These are phyloP conservation scores for Dichomitus squalens DNA, from an alignment of 1,284 basidiomycete genomes.

Conservation along the genomic window DNA sequence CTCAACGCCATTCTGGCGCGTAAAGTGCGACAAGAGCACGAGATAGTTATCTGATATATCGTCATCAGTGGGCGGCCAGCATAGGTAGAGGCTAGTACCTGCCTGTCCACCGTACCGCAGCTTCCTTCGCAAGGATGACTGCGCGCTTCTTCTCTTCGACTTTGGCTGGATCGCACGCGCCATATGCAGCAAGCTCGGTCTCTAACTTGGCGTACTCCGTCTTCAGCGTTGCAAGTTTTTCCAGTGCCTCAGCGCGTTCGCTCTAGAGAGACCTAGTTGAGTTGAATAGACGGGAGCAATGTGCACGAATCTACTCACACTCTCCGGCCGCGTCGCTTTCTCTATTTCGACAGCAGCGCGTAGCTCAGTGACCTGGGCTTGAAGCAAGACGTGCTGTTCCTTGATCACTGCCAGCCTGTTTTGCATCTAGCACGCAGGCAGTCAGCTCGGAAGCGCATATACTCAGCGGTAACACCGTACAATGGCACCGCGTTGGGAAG, in stretches of 20 bases:
- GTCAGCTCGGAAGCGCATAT: background rate
- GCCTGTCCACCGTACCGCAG: constrained; percentile 87
- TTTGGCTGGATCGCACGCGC: constrained; percentile 80
- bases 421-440: constrained; percentile 48
- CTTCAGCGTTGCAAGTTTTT: constrained; percentile 51
- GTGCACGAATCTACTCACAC: constrained; percentile 45
- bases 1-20: constrained; percentile 58
- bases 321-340: constrained; percentile 60
- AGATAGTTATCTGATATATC: constrained; percentile 33
- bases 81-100: constrained; percentile 25
- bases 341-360: constrained; percentile 48
- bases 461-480: constrained; percentile 42
- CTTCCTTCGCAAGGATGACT: constrained; percentile 74
- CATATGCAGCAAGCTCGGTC: constrained; percentile 72
- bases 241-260: constrained; percentile 53
- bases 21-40: constrained; percentile 64
- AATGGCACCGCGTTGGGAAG: constrained; percentile 79
- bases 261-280: constrained; percentile 43
- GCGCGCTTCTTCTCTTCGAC: constrained; percentile 76
- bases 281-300: background rate
- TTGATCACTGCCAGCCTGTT: constrained; percentile 58
- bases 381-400: constrained; percentile 48
- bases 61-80: too few relatives aligned
- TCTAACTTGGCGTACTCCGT: constrained; percentile 61
- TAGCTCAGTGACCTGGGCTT: constrained; percentile 46